Base-by-base conservation (phyloP, 2,329 filamentous ascomycete genomes). In the Penicillium sp. region DNA sequence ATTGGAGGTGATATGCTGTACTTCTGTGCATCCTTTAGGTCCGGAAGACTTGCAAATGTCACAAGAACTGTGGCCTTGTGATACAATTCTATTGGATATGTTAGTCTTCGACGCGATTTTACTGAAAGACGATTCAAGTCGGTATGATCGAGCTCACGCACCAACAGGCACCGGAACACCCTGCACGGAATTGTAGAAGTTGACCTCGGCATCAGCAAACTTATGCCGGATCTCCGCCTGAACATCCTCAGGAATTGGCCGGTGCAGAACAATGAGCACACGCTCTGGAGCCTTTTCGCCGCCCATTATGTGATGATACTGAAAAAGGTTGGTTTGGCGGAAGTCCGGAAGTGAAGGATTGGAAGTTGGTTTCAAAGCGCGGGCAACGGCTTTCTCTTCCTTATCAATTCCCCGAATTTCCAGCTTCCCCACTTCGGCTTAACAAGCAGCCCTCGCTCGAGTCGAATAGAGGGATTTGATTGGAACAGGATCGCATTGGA, bases 21-120 rank as follows among this genome's bases (percentile, higher is more conserved):
- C 68, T 70, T 63, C 14, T 56, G 47, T 4, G 66, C 59, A 57
- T 71, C 68, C 49, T 69, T 64, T 13, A 57, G 59, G 4, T 59
- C 50, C 3, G 68, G 68, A 9, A 71, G 59, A 50, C 63, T 57
- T 8, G 42, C 39, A n/a, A 64, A 65, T 4, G 68, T 70, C 5
- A 62, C 62, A 3, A 70, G 52, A 7, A 70, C 47, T 1, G 64
- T 70, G 13, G 66, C 62, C 16, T 61, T 62, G 34, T 47, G 57
- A 14, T 57, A 66, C 11, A 61, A 9, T 44, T 68, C 68, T 71
- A 38, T 5, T 3, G 36, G 3, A 18, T 22, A 7, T 18, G 13
- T 45, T 40, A 54, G 38, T 27, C 8, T 4, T 24, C 14, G 2
- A 5, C n/a, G n/a, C 4, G 16, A 4, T 36, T 36, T 11, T 4